These are phyloP conservation scores for Suhomyces maxii DNA, from an alignment of 1,139 yeast species.

Conservation along the genomic window DNA sequence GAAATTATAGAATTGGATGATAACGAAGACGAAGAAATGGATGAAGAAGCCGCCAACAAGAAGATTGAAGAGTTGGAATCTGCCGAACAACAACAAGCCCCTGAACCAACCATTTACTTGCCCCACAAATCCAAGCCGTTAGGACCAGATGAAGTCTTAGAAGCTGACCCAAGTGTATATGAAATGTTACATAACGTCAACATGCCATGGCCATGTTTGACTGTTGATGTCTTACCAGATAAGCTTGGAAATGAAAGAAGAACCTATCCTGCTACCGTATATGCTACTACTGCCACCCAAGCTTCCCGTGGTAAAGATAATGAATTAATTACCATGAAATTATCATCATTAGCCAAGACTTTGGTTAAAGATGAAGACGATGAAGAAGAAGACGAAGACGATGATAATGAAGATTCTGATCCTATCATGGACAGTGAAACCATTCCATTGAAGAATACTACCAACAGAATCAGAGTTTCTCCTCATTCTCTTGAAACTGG, in stretches of 20 bases:
- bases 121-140: constrained; percentile 88
- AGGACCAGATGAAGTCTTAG: constrained; percentile 94
- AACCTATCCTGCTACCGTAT: constrained; percentile 83
- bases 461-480: constrained; percentile 84
- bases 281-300: constrained; percentile 90
- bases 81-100: constrained; percentile 29
- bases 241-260: constrained; percentile 84
- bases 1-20: constrained; percentile 79
- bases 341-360: constrained; percentile 81
- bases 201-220: constrained; percentile 96
- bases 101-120: constrained; percentile 57
- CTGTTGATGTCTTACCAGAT: constrained; percentile 88
- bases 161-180: constrained; percentile 94
- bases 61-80: constrained; percentile 29
- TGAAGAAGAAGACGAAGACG: constrained; percentile 68
- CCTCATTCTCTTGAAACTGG: constrained; percentile 77
- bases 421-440: constrained; percentile 86
- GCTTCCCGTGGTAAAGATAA: constrained; percentile 86
- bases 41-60: constrained; percentile 27
- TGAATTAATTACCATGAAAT: constrained; percentile 79
- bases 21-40: constrained; percentile 61
- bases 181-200: constrained; percentile 95
- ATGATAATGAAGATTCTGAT: constrained; percentile 63
- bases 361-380: constrained; percentile 76
- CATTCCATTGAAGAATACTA: constrained; percentile 75